Evolutionary conservation across 2,329 filamentous ascomycete genomes (phyloP).

Genomic region (Pseudogymnoascus sp.): DNA sequence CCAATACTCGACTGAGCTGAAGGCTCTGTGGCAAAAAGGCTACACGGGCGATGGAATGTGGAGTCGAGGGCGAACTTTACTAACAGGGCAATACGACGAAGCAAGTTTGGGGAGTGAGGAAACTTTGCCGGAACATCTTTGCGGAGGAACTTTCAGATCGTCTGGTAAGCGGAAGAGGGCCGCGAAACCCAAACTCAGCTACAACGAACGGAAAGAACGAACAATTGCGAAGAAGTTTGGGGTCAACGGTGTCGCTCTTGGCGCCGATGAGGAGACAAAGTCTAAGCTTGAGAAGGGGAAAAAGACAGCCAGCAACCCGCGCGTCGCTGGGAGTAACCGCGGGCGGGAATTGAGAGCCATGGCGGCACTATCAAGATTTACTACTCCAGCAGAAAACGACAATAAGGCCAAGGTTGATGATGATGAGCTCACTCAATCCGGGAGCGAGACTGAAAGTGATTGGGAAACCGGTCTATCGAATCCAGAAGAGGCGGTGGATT

Average conservation of each 20-base stretch:
- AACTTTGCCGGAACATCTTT: conserved; percentile 61
- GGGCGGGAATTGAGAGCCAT: conserved; percentile 53
- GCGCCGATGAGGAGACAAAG: conserved; percentile 50
- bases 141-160: conserved; percentile 70
- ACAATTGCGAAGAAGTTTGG: conserved; percentile 55
- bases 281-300: conserved; percentile 38
- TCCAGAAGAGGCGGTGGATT: conserved; percentile 50
- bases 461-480: conserved; percentile 28
- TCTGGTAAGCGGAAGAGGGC: conserved; percentile 42
- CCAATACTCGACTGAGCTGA: conserved; percentile 62
- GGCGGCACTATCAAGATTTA: conserved; percentile 52
- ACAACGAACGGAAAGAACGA: conserved; percentile 38
- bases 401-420: conserved; percentile 24
- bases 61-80: conserved; percentile 61
- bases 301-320: conserved; percentile 44
- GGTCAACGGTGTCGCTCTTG: conserved; percentile 27
- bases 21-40: conserved; percentile 56
- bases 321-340: conserved; percentile 50
- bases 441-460: conserved; percentile 37
- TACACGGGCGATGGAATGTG: conserved; percentile 81
- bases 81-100: conserved; percentile 50
- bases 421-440: conserved; percentile 32
- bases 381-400: conserved; percentile 31
- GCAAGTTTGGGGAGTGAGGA: conserved; percentile 47
- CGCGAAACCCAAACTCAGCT: conserved; percentile 35